Evolutionary conservation across 176 grass and related monocot species (phyloP).

Genomic region (Avena sativa): DNA sequence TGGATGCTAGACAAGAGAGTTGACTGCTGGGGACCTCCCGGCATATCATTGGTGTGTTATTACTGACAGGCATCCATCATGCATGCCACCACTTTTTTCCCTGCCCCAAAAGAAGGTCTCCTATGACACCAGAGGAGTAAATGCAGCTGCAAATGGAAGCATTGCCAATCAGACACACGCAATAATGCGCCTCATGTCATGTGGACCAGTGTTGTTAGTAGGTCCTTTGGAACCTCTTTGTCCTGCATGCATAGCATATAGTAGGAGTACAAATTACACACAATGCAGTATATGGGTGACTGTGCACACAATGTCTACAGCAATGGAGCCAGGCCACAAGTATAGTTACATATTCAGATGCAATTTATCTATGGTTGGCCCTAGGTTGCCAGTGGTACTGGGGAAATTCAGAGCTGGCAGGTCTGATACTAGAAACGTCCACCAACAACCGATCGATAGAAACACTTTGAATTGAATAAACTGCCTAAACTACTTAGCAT

Average conservation of each 20-base stretch:
- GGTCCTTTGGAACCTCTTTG: slow-evolving; percentile 7
- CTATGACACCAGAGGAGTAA: slow-evolving; percentile 29
- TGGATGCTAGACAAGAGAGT: slow-evolving; percentile 35
- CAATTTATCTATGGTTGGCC: slow-evolving; percentile 18
- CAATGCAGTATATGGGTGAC: no score
- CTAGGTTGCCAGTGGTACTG: not conserved
- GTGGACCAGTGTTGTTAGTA: slow-evolving; percentile 36
- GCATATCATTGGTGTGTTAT: slow-evolving; percentile 27
- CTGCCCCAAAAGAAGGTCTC: slow-evolving; percentile 16
- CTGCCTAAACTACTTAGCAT: slow-evolving; percentile 35
- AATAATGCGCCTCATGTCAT: slow-evolving; percentile 39
- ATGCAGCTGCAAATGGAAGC: slow-evolving; percentile 37
- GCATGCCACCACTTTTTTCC: not conserved
- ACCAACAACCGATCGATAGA: slow-evolving; percentile 40
- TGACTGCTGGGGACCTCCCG: slow-evolving; percentile 47
- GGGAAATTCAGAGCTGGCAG: not conserved
- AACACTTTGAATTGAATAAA: slow-evolving; percentile 41
- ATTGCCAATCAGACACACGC: slow-evolving; percentile 40
- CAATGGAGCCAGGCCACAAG: not conserved
- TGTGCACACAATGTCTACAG: not conserved
- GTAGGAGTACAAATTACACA: no score
- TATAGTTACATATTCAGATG: slow-evolving; percentile 33
- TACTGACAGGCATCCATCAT: slow-evolving; percentile 18
- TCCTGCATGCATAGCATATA: slow-evolving; percentile 15
- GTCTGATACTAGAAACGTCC: slow-evolving; percentile 50